phyloP scores from a whole-genome alignment of 768 basidiomycete genomes.

The Mycena kentingensis region DNA sequence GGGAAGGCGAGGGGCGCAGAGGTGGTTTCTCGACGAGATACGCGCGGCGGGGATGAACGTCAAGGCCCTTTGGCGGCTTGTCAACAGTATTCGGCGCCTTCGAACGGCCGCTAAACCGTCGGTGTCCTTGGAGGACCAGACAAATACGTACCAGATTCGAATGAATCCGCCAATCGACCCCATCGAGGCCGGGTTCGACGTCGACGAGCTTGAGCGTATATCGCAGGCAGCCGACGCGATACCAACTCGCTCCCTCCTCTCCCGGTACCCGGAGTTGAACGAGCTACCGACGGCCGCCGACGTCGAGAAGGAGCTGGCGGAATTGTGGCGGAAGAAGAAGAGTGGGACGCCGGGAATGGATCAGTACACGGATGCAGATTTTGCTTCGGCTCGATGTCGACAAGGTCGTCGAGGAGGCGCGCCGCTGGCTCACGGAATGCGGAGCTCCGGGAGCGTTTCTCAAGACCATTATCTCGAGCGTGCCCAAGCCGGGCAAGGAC shows the following conservation, averaged over 20 bases:
- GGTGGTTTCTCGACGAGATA: neutral
- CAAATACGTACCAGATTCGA: neutral
- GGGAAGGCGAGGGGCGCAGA: neutral
- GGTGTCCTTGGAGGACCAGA: neutral
- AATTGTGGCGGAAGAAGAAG: neutral
- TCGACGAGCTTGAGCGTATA: neutral
- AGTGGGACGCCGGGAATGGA: neutral
- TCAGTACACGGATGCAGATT: neutral
- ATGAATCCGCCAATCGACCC: slow-evolving; percentile 4
- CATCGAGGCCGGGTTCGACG: neutral
- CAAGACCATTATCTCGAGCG: neutral
- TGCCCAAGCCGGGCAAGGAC: slow-evolving; percentile 20
- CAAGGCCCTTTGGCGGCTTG: neutral
- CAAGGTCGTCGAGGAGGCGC: neutral
- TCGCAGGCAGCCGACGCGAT: neutral
- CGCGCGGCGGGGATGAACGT: neutral
- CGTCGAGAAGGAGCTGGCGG: neutral
- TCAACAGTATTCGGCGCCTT: neutral
- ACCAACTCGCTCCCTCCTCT: neutral
- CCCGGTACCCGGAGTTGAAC: neutral
- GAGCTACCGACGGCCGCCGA: neutral
- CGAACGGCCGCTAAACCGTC: neutral
- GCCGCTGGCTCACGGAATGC: neutral
- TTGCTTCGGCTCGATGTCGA: neutral
- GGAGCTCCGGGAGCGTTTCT: neutral